Base-by-base conservation (phyloP, 2,329 filamentous ascomycete genomes). In the Diaporthe vaccinii region DNA sequence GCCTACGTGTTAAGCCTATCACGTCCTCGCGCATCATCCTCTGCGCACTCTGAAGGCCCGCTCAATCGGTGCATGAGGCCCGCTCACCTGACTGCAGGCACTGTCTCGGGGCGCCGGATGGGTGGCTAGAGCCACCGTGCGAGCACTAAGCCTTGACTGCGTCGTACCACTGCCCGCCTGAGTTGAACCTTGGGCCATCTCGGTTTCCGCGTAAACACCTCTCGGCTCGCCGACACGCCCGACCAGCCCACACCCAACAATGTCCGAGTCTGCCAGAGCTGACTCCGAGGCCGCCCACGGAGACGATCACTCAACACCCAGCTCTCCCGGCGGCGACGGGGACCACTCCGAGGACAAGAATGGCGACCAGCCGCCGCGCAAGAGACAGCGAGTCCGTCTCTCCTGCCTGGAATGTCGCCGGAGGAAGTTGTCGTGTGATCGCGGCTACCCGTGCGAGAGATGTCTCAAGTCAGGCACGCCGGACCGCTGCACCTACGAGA, bases 391-490 rank as follows among this genome's bases (percentile, higher is more conserved):
- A 51, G 88, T 91, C 61, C 85, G 90, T 22, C 85, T 92, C 58
- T 91, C 89, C 65, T 92, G 90, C 77, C 86, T 91, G 57, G 90
- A 91, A 79, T 92, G 90, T 78, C 88, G 90, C 57, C 86, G 90
- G 72, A 86, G 90, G 73, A 92, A 92, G 84, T 84, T 91, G 51
- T 91, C 89, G 36, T 92, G 90, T 81, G 90, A 91, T 82, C 86
- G 90, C 76, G 90, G 90, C 80, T 87, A 91, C 78, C 90, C 90
- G 34, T 92, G 90, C 80, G 89, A 91, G 81, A 88, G 90, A 62
- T 92, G 90, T 82, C 86, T 91, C 82, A 91, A 91, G 83, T 91
- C 89, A 76, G 89, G 89, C 79, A 91, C 89, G 39, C 87, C 89
- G 28, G 90, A 91, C 70, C 86, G 88, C 22, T 91, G 90, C 82